These are phyloP conservation scores for Brachypodium distachyon DNA, from an alignment of 202 grass and related monocot species.

Conservation along the genomic window DNA sequence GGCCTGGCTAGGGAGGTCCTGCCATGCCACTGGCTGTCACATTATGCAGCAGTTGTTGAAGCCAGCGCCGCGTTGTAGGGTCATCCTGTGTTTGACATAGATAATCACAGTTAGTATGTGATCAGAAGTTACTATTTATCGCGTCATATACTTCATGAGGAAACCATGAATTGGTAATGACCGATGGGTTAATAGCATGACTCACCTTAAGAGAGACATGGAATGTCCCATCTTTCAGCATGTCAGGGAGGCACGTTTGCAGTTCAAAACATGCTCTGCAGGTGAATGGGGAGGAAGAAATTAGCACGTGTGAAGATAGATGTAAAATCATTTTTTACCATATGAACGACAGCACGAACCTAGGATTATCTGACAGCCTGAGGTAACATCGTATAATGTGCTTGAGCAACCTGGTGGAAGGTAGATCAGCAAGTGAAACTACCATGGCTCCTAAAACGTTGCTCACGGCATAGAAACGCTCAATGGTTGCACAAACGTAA, in stretches of 20 bases:
- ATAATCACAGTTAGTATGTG: neutral
- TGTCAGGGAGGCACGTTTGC: constrained; percentile 76
- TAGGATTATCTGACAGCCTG: constrained; percentile 89
- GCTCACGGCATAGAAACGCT: constrained; percentile 94
- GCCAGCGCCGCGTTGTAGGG: constrained; percentile 75
- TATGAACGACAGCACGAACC: constrained; percentile 31
- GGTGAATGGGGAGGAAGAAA: neutral
- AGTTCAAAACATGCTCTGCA: constrained; percentile 80
- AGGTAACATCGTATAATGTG: constrained; percentile 98
- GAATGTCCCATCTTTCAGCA: constrained; percentile 92
- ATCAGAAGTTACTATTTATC: neutral
- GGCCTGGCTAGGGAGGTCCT: constrained; percentile 54
- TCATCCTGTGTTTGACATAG: constrained; percentile 54
- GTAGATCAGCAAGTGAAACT: constrained; percentile 85
- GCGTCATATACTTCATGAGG: neutral
- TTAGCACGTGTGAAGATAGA: neutral
- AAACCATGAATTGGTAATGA: neutral
- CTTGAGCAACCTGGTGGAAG: constrained; percentile 90
- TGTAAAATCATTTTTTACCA: neutral
- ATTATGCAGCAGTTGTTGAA: constrained; percentile 74
- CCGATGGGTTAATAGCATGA: neutral
- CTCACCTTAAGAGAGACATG: constrained; percentile 80
- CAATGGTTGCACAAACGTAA: constrained; percentile 85
- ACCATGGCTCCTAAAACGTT: constrained; percentile 92
- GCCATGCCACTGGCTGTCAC: constrained; percentile 52